phyloP scores from a whole-genome alignment of 768 basidiomycete genomes.

The Ramaria sp. region DNA sequence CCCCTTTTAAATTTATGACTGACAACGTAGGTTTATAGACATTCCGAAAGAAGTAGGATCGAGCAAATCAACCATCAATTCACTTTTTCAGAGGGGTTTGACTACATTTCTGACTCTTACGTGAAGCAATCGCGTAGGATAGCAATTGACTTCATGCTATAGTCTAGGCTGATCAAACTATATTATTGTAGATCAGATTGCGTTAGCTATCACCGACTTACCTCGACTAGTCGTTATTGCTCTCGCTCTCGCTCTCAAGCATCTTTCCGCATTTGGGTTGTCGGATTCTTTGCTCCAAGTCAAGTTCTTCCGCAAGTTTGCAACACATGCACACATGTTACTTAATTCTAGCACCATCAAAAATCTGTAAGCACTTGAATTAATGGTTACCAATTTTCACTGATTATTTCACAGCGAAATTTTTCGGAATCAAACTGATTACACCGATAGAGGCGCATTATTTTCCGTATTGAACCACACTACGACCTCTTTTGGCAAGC shows the following conservation, averaged over 20 bases:
- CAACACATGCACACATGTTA: conserved; percentile 72
- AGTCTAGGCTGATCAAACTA: background rate
- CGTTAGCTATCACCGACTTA: conserved; percentile 53
- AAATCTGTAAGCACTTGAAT: conserved; percentile 42
- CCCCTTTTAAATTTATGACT: background rate
- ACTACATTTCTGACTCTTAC: conserved; percentile 55
- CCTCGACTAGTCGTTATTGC: conserved; percentile 62
- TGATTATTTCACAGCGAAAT: conserved; percentile 47
- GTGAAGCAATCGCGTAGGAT: conserved; percentile 22
- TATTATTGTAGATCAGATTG: conserved; percentile 37
- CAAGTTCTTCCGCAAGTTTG: conserved; percentile 69
- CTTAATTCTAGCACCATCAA: conserved; percentile 79
- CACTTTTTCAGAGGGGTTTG: conserved; percentile 61
- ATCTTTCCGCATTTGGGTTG: conserved; percentile 65
- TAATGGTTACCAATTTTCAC: background rate
- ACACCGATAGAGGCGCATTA: conserved; percentile 60
- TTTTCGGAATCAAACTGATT: conserved; percentile 84
- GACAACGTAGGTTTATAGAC: background rate
- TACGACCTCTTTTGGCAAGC: conserved; percentile 78
- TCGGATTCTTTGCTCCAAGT: conserved; percentile 71
- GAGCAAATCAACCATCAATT: conserved; percentile 49
- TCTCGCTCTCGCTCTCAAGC: conserved; percentile 58
- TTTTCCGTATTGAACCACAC: conserved; percentile 83
- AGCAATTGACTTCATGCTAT: background rate
- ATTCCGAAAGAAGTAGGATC: conserved; percentile 30